phyloP scores from a whole-genome alignment of 306 rosid species.

The Morella rubra region DNA sequence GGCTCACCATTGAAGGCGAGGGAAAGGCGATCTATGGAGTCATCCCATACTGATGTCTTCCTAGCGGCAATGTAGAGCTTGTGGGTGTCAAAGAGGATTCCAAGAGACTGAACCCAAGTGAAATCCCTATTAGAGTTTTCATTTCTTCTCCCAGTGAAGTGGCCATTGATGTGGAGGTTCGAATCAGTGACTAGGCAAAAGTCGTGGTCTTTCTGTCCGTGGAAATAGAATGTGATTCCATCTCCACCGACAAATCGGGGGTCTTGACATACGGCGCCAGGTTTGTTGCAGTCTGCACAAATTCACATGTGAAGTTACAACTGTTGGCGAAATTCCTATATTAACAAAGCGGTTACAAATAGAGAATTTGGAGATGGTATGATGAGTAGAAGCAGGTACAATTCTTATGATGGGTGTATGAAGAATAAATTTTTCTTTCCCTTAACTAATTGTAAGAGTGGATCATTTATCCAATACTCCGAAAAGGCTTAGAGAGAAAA shows the following conservation, averaged over 20 bases:
- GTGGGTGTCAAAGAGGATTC: constrained; percentile 33
- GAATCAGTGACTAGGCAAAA: constrained; percentile 37
- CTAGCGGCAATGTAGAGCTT: constrained; percentile 30
- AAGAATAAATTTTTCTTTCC: no score
- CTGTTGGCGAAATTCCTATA: background rate
- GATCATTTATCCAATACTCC: no score
- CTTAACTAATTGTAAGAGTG: no score
- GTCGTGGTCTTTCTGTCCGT: constrained; percentile 31
- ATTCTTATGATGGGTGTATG: no score
- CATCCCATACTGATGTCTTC: constrained; percentile 25
- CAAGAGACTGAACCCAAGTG: constrained; percentile 50
- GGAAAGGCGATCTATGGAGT: constrained; percentile 25
- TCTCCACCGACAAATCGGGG: constrained; percentile 64
- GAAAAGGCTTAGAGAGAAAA: no score
- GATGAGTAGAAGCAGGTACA: background rate
- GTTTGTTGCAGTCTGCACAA: constrained; percentile 30
- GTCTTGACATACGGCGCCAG: constrained; percentile 41
- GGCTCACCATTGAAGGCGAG: constrained; percentile 16
- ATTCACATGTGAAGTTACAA: background rate
- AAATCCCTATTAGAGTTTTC: constrained; percentile 48
- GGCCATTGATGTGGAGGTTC: constrained; percentile 41
- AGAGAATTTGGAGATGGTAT: background rate
- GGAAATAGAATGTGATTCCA: constrained; percentile 57
- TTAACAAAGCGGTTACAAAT: background rate
- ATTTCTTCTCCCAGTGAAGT: constrained; percentile 31